Base-by-base conservation (phyloP, 352 stramenopile genomes). In the Pythium aristosporum region DNA sequence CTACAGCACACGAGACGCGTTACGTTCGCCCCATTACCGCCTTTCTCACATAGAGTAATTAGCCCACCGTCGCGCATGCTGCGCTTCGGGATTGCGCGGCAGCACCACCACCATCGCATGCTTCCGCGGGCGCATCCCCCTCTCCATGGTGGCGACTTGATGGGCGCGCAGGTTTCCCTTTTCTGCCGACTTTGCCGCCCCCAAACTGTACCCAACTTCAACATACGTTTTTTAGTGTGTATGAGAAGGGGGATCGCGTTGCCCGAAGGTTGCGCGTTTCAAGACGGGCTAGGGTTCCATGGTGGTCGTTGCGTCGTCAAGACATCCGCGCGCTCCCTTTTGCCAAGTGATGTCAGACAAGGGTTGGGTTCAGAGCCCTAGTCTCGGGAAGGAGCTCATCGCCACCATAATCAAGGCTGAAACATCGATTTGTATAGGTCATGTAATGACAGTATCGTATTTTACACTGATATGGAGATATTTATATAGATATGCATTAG, bases 41-140 rank as follows among this genome's bases (percentile, higher is more conserved):
- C 6, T 8, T 44, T 42, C n/a, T 8, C 13, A 36, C 34, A 16
- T 3, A 34, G 42, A 43, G 56, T 13, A 2, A 57, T 7, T 6
- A 48, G 57, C 37, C 21, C 32, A 51, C 58, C 28, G 25, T 10
- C 39, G 46, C 42, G 21, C 41, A 52, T 53, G 28, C 11, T 30
- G 23, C 16, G 36, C 42, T 21, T 36, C n/a, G 18, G 16, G n/a
- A n/a, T n/a, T 32, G 15, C 6, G 1, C 3, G 55, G 59, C 67
- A 76, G 67, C 39, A 72, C 48, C 15, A 73, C 13, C 42, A 73
- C 61, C 11, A 73, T 54, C 49, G 66, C 66, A 61, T 73, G 66
- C 51, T 73, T 73, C 11, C 44, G 25, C 18, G 54, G 53, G 30
- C 37, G 47, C 55, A 68, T 64, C 46, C 47, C 54, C 37, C 42